Evolutionary conservation across 352 stramenopile species (phyloP).

Genomic region (Phytophthora uliginosa): DNA sequence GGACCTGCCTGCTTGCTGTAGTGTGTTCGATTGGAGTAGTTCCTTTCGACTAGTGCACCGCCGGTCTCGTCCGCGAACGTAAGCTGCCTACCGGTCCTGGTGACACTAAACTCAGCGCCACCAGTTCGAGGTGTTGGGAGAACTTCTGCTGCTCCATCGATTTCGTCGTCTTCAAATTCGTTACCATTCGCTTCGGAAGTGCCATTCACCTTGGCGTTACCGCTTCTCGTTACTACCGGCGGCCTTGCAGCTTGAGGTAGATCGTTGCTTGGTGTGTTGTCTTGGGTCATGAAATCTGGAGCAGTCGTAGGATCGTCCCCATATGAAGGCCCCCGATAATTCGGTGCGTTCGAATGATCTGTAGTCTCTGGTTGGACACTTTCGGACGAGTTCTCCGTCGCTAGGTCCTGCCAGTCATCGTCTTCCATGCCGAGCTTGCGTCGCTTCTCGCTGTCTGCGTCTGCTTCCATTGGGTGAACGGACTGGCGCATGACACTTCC

Average conservation of each 20-base stretch:
- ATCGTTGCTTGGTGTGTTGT: conserved; percentile 1
- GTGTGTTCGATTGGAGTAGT: conserved; percentile 78
- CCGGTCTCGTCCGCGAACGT: conserved; percentile 78
- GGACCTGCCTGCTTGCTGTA: conserved; percentile 80
- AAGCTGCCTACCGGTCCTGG: conserved; percentile 54
- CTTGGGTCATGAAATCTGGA: conserved; percentile 25
- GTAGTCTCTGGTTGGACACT: conserved; percentile 17
- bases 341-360: background rate
- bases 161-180: conserved; percentile 27
- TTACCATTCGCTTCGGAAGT: conserved; percentile 13
- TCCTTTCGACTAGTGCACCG: conserved; percentile 67
- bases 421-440: conserved; percentile 29
- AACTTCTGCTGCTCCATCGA: conserved; percentile 25
- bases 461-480: conserved; percentile 70
- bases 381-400: conserved; percentile 42
- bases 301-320: conserved; percentile 16
- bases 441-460: conserved; percentile 21
- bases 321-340: conserved; percentile 19
- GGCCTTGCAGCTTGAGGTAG: conserved; percentile 7
- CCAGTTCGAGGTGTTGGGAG: conserved; percentile 18
- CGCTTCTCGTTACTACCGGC: conserved; percentile 14
- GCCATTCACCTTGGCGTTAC: conserved; percentile 33
- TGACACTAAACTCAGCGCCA: conserved; percentile 2
- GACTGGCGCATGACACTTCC: conserved; percentile 70
- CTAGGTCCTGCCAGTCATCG: conserved; percentile 38